Evolutionary conservation across 2,329 filamentous ascomycete species (phyloP), one percentile per base, ranked within the genome.

Genomic region (Phialophora tarda): DNA sequence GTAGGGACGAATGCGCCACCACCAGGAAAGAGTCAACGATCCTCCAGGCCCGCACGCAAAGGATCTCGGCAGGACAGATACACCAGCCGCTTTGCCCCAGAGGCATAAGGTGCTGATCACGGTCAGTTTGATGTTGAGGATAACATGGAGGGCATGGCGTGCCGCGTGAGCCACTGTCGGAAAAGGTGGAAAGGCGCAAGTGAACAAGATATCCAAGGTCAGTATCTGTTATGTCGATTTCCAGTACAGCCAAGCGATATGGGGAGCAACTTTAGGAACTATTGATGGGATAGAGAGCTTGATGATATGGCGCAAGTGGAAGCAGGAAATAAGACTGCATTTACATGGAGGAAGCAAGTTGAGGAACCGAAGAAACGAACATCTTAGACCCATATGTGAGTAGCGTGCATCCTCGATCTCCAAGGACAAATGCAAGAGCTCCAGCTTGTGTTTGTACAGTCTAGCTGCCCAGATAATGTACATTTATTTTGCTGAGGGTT

Each of bases 1-100:
- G 58, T 67, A 17, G 66, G 66, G 6, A 72, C 64, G 3, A 63
- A 65, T 53, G 68, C 70, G n/a, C 64, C 68, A 11, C 66, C 64
- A 8, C 68, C 67, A 4, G 67, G 62, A 8, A 68, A 63, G 23
- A 56, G 21, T 55, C 58, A 65, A 56, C 56, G 62, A 61, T n/a
- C 47, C 12, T 24, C 55, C 0, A 64, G 56, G 51, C 54, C 55
- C 32, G 56, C 61, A 21, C 62, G 62, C 26, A 69, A 64, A 56
- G 66, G 68, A 0, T 70, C 63, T 21, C 55, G 64, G n/a, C 60
- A 64, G 26, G 67, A 67, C 28, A 63, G 59, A 38, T 69, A 65
- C 51, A 32, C 53, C 26, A 59, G 24, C 21, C 56, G 64, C 21
- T 69, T 66, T 50, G 55, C 41, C 32, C 28, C 56, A 6, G 44